phyloP scores from a whole-genome alignment of 2,329 filamentous ascomycete genomes.

The Fusarium kyushuense region DNA sequence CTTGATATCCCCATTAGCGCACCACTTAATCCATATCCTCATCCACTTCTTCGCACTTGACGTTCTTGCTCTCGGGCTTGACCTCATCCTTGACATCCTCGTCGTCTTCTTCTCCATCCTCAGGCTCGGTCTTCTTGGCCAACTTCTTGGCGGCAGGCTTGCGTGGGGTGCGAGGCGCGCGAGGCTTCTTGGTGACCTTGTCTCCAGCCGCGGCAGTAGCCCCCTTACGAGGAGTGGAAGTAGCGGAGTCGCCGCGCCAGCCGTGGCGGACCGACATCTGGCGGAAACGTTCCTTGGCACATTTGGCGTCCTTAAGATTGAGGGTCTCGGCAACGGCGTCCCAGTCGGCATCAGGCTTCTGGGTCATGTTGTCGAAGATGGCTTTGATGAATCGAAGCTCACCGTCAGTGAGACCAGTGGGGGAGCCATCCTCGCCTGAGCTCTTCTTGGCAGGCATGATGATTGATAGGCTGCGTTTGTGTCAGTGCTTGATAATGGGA shows the following conservation, averaged over 20 bases:
- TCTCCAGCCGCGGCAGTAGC: constrained; percentile 35
- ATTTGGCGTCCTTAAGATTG: constrained; percentile 57
- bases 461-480: constrained; percentile 4
- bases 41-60: constrained; percentile 16
- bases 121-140: constrained; percentile 47
- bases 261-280: constrained; percentile 56
- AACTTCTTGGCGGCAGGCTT: constrained; percentile 49
- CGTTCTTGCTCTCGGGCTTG: constrained; percentile 3
- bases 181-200: constrained; percentile 52
- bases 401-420: constrained; percentile 49
- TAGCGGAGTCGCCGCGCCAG: constrained; percentile 50
- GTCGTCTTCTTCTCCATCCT: constrained; percentile 42
- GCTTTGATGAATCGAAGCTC: constrained; percentile 57
- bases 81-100: constrained; percentile 20
- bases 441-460: constrained; percentile 53
- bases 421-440: constrained; percentile 33
- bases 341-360: constrained; percentile 58
- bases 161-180: constrained; percentile 44
- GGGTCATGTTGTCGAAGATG: constrained; percentile 57
- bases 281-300: constrained; percentile 58
- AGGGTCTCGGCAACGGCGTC: constrained; percentile 53
- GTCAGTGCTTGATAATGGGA: constrained; percentile 9
- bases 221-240: constrained; percentile 48
- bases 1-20: neutral
- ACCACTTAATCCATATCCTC: constrained; percentile 10